Conservation (phyloP, 345 rosid species). For the Stellera chamaejasme region DNA sequence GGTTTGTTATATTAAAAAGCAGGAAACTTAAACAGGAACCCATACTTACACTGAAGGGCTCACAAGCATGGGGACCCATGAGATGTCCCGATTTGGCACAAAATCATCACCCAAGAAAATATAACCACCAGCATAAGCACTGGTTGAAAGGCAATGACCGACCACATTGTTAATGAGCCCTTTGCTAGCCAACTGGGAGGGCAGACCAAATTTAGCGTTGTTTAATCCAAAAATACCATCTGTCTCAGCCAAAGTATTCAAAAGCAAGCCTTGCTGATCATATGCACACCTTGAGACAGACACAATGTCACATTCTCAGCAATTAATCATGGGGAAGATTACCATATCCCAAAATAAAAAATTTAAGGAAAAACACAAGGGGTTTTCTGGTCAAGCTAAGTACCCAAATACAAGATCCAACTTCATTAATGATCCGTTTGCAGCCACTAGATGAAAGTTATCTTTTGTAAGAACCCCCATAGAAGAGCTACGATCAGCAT, state of each 20-base stretch:
- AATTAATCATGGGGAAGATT: slow-evolving; percentile 9
- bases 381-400: background rate
- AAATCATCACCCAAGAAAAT: slow-evolving; percentile 85
- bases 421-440: slow-evolving; percentile 61
- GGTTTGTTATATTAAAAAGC: background rate
- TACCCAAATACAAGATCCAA: slow-evolving; percentile 75
- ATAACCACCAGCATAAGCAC: slow-evolving; percentile 56
- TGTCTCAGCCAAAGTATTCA: slow-evolving; percentile 61
- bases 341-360: background rate
- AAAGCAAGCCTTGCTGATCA: slow-evolving; percentile 86
- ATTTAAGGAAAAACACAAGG: background rate
- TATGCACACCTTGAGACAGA: slow-evolving; percentile 66
- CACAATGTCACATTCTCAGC: background rate
- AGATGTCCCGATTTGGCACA: slow-evolving; percentile 60
- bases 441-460: slow-evolving; percentile 47
- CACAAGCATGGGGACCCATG: slow-evolving; percentile 80
- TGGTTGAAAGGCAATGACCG: slow-evolving; percentile 80
- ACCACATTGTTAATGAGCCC: slow-evolving; percentile 74
- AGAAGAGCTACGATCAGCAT: slow-evolving; percentile 92
- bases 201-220: slow-evolving; percentile 76
- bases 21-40: slow-evolving; percentile 5
- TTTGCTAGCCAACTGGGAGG: slow-evolving; percentile 83
- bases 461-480: slow-evolving; percentile 87
- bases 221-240: slow-evolving; percentile 91
- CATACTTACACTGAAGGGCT: slow-evolving; percentile 49